Conservation (phyloP, 768 basidiomycete species). For the Suillus plorans region DNA sequence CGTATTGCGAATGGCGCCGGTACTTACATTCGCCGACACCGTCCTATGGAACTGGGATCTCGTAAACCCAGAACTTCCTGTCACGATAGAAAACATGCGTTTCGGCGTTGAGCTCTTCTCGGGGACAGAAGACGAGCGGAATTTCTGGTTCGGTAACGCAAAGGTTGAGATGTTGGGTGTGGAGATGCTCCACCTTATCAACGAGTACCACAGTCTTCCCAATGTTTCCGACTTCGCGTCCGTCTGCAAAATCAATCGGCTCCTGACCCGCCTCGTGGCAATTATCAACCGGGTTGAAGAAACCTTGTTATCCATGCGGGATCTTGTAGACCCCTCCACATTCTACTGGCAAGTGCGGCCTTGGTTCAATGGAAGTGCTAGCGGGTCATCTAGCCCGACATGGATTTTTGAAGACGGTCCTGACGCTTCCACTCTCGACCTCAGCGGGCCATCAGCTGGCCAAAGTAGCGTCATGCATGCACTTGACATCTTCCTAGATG, state of each 20-base stretch:
- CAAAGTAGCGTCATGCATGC: constrained; percentile 92
- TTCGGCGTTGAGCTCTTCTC: constrained; percentile 72
- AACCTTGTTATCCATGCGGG: constrained; percentile 66
- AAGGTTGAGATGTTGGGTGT: constrained; percentile 84
- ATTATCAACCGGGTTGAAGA: constrained; percentile 75
- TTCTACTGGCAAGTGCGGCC: constrained; percentile 92
- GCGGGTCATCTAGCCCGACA: constrained; percentile 45
- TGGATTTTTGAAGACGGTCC: constrained; percentile 84
- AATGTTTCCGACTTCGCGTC: constrained; percentile 62
- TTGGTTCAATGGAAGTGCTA: constrained; percentile 86
- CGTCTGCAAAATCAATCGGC: constrained; percentile 66
- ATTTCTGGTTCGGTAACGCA: constrained; percentile 86
- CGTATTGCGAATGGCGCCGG: constrained; percentile 82
- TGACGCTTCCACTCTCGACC: constrained; percentile 55
- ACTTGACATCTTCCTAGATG: constrained; percentile 81
- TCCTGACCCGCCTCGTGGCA: constrained; percentile 64
- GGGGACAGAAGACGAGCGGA: constrained; percentile 77
- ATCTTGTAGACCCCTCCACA: constrained; percentile 74
- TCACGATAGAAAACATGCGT: constrained; percentile 72
- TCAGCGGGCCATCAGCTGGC: constrained; percentile 90
- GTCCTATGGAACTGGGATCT: constrained; percentile 91
- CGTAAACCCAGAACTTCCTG: constrained; percentile 53
- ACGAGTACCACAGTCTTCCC: constrained; percentile 79
- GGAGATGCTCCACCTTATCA: constrained; percentile 82
- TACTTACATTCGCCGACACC: constrained; percentile 94